Percentiles rank a stretch among this genome's conserved stretches.
Evolutionary conservation across 176 grass and related monocot genomes (phyloP).

Genomic region (Avena insularis): DNA sequence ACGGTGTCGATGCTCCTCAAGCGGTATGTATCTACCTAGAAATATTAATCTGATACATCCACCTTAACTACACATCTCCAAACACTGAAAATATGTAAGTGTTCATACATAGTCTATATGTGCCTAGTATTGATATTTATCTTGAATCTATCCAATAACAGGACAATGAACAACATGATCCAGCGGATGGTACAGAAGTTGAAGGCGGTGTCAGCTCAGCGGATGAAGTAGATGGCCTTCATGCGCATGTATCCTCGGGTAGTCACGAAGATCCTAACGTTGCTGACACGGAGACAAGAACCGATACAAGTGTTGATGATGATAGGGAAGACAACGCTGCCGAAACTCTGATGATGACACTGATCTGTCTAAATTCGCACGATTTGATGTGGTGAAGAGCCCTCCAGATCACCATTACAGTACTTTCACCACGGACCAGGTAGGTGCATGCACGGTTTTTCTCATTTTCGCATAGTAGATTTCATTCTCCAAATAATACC

Average conservation of each 20-base stretch:
- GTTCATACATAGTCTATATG: not conserved
- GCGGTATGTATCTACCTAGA: not conserved
- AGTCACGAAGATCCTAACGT: not conserved
- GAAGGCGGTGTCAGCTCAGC: not conserved
- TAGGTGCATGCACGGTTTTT: not conserved
- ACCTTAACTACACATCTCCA: not conserved
- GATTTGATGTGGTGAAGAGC: not conserved
- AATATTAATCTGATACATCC: not conserved
- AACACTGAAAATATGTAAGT: not conserved
- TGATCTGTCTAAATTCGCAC: not conserved
- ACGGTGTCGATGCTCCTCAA: not conserved
- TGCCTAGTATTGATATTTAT: not conserved
- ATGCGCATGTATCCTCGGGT: not conserved
- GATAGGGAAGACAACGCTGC: not conserved
- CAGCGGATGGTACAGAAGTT: not conserved
- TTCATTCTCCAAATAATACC: too few species aligned
- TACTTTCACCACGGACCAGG: not conserved
- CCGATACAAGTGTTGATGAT: too few species aligned
- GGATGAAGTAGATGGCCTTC: not conserved
- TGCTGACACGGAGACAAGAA: not conserved
- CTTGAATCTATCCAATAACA: not conserved
- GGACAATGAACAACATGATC: not conserved
- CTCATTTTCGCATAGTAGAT: not conserved
- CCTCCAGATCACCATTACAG: not conserved
- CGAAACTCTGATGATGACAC: not conserved